Conservation (phyloP, 2,329 filamentous ascomycete species). For the Thielaviopsis punctulata region DNA sequence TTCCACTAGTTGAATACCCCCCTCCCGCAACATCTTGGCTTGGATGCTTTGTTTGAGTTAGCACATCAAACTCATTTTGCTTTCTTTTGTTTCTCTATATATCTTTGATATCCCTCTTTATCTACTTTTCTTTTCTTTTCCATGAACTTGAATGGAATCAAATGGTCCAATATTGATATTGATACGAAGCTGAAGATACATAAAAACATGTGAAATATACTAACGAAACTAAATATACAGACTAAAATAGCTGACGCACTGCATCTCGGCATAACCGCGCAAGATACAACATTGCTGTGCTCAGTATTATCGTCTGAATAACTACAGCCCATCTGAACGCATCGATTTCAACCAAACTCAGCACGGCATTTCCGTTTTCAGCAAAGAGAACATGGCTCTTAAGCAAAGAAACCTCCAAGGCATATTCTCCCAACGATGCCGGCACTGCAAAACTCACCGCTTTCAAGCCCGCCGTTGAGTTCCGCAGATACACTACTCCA, state of each 20-base stretch:
- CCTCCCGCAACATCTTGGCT: background rate
- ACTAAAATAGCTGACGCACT: background rate
- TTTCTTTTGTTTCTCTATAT: background rate
- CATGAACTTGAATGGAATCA: background rate
- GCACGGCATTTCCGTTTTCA: conserved; percentile 4
- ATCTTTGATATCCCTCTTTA: background rate
- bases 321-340: background rate
- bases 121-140: background rate
- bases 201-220: background rate
- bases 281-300: background rate
- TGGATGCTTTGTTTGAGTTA: background rate
- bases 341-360: conserved; percentile 1
- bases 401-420: conserved; percentile 41
- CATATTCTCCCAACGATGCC: conserved; percentile 30
- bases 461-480: conserved; percentile 17
- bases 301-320: background rate
- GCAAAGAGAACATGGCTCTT: conserved; percentile 46
- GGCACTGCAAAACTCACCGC: conserved; percentile 7
- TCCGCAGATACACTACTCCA: conserved; percentile 34
- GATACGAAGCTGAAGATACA: background rate
- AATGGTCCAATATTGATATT: background rate
- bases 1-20: background rate
- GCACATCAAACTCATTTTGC: background rate
- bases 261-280: background rate
- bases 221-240: background rate